Percentiles rank a stretch among this genome's conserved stretches.
These are phyloP conservation scores for Euryodendron excelsum DNA, from an alignment of 148 eudicot species.

Conservation along the genomic window DNA sequence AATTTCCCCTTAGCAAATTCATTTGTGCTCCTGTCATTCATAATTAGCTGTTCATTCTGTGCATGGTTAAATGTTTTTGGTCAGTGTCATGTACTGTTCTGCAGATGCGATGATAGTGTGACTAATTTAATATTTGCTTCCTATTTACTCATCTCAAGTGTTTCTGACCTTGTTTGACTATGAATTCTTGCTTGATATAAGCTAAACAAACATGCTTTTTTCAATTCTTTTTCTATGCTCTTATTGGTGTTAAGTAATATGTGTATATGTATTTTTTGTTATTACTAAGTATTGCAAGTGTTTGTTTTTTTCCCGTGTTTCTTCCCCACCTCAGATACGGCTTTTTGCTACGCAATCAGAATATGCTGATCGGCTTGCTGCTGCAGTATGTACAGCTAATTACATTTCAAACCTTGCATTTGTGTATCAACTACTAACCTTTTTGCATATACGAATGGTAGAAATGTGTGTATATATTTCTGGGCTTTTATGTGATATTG, in stretches of 20 bases:
- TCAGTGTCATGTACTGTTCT: too few species aligned
- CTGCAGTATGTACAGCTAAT: slow-evolving; percentile 56
- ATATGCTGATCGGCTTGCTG: slow-evolving; percentile 87
- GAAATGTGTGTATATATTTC: not conserved
- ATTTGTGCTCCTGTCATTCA: too few species aligned
- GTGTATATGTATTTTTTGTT: not conserved
- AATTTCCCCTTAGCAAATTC: not conserved
- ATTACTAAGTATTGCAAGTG: not conserved
- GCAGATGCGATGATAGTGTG: not conserved
- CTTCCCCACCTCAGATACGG: slow-evolving; percentile 51
- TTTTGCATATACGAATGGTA: too few species aligned
- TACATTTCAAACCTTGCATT: not conserved
- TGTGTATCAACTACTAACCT: not conserved
- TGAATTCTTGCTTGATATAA: too few species aligned
- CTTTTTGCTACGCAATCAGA: slow-evolving; percentile 80
- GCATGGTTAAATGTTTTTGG: too few species aligned
- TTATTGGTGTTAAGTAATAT: not conserved
- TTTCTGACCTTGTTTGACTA: not conserved
- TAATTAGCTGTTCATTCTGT: too few species aligned
- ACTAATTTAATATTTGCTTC: not conserved
- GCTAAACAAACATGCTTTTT: not conserved
- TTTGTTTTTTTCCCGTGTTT: slow-evolving; percentile 14
- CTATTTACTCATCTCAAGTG: not conserved
- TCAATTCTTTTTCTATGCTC: too few species aligned
- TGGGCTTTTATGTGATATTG: not conserved